Conservation (phyloP, 2,329 filamentous ascomycete species). For the Ceratocystis ficicola region DNA sequence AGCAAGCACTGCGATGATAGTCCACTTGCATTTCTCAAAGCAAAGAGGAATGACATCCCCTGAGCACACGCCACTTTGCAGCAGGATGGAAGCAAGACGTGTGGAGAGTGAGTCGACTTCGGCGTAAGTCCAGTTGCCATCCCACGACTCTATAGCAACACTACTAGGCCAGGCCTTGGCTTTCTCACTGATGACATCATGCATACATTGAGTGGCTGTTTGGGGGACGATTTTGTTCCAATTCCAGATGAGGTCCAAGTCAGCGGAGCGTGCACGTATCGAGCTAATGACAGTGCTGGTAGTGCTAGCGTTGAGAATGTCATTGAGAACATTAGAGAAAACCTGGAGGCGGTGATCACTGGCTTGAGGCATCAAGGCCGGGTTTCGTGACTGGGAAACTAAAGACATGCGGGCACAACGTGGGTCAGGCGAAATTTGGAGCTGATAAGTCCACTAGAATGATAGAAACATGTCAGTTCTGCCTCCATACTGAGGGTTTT, state of each 20-base stretch:
- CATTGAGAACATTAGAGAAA: constrained; percentile 24
- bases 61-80: constrained; percentile 29
- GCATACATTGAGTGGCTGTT: constrained; percentile 34
- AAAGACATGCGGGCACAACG: constrained; percentile 22
- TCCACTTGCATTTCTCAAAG: constrained; percentile 40
- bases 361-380: constrained; percentile 22
- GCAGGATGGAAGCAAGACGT: constrained; percentile 33
- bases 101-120: constrained; percentile 36
- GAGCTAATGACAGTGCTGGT: constrained; percentile 8
- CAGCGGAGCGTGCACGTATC: constrained; percentile 25
- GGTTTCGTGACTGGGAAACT: constrained; percentile 24
- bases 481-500: not conserved
- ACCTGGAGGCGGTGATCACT: constrained; percentile 23
- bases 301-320: constrained; percentile 21
- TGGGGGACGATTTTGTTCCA: constrained; percentile 37
- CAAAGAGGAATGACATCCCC: constrained; percentile 39
- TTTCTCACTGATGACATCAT: constrained; percentile 35
- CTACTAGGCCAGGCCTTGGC: constrained; percentile 31
- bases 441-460: constrained; percentile 25
- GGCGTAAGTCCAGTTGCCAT: constrained; percentile 37
- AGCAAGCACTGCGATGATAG: constrained; percentile 35
- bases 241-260: constrained; percentile 36
- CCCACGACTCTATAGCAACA: constrained; percentile 39
- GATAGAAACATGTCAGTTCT: not conserved
- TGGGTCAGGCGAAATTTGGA: constrained; percentile 11